Evolutionary conservation across 139 green algal species (phyloP), one percentile per base, ranked within the genome.

Genomic region (Tetraselmis chui): DNA sequence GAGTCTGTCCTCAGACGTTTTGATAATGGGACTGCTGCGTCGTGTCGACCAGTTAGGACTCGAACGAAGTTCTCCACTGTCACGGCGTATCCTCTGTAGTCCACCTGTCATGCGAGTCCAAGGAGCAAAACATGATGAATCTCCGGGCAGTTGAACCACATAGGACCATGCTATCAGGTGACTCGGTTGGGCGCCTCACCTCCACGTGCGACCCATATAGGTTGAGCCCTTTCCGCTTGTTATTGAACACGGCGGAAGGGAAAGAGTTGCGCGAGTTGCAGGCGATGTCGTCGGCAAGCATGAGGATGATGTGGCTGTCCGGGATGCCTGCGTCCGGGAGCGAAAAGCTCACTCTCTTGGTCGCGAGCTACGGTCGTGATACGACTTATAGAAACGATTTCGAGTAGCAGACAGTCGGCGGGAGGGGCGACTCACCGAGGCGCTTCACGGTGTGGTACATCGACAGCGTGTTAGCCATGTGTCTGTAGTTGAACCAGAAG

Each of bases 241-340:
- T 91, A 79, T 93, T 94, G 83, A 93, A 97, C 0, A 97, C 86
- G 84, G 58, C 0, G 45, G 59, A 25, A 0, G 94, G 90, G 28
- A 90, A 89, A 0, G 88, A 32, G 78, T 98, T 99, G 18, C 95
- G 88, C 0, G 94, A 80, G 80, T 96, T 95, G 91, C 96, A 98
- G 1, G 96, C 92, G 30, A 95, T 85, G 79, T 96, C 90, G 76
- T 98, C 95, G 23, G 93, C 91, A 1, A 97, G 82, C 94, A 99
- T 98, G 23, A 99, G 84, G 23, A 99, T 91, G 83, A 99, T 98
- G 83, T 94, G 90, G 84, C 85, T 91, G 82, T 99, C 96, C 26
- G 96, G 95, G 5, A 99, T 94, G 28, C 96, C 96, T 75, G 45
- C 45, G n/a, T n/a, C n/a, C n/a, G n/a, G n/a, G n/a, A n/a, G n/a